Evolutionary conservation across 306 rosid species (phyloP).

Genomic region (Trifolium repens): DNA sequence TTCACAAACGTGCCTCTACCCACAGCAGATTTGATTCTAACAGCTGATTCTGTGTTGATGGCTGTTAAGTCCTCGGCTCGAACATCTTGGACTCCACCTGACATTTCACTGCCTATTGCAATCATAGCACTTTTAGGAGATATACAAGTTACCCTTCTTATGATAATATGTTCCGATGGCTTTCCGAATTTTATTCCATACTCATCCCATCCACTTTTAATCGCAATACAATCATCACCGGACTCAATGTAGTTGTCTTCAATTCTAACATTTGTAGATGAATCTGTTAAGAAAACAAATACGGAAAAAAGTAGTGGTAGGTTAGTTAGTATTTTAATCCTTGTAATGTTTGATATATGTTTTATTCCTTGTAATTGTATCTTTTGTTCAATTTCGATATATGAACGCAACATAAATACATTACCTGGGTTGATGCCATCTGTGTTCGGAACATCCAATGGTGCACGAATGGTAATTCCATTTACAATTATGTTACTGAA

Average conservation of each 20-base stretch:
- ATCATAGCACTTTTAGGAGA: slow-evolving; percentile 56
- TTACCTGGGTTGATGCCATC: slow-evolving; percentile 83
- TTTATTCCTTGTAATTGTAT: too few species aligned
- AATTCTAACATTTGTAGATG: slow-evolving; percentile 53
- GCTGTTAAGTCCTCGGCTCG: slow-evolving; percentile 66
- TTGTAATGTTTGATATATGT: too few species aligned
- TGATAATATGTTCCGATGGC: background rate
- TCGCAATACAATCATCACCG: slow-evolving; percentile 11
- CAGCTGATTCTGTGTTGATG: slow-evolving; percentile 60
- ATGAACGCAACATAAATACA: background rate
- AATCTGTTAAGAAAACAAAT: slow-evolving; percentile 53
- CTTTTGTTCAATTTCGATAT: too few species aligned
- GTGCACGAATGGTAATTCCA: slow-evolving; percentile 68
- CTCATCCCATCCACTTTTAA: slow-evolving; percentile 1
- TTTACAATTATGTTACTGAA: slow-evolving; percentile 59
- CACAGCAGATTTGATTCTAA: slow-evolving; percentile 64
- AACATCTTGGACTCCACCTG: slow-evolving; percentile 74
- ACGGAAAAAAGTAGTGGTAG: too few species aligned
- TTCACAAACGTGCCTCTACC: slow-evolving; percentile 75
- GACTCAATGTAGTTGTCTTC: slow-evolving; percentile 66
- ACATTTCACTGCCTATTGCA: slow-evolving; percentile 89
- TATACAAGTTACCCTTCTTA: slow-evolving; percentile 10
- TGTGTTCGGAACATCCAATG: slow-evolving; percentile 70
- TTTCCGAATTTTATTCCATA: background rate
- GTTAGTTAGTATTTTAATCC: too few species aligned